Percentiles rank a stretch among this genome's conserved stretches.
These are phyloP conservation scores for Coniosporium tulheliwenetii DNA, from an alignment of 2,329 filamentous ascomycete genomes.

Conservation along the genomic window DNA sequence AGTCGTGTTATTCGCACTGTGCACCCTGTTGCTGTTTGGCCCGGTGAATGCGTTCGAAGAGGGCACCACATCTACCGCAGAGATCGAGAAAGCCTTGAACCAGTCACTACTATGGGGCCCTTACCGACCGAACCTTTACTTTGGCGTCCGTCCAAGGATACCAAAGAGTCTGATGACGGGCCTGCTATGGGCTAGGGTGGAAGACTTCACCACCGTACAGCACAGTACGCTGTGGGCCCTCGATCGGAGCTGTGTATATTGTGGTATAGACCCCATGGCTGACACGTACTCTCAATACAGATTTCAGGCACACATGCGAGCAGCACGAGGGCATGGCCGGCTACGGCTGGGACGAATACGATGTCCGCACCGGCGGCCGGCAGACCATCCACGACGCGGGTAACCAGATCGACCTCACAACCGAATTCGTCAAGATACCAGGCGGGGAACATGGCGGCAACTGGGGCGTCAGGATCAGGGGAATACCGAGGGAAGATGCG, in stretches of 20 bases:
- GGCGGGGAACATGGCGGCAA: constrained; percentile 74
- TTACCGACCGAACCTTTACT: constrained; percentile 87
- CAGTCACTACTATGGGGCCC: constrained; percentile 89
- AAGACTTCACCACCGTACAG: constrained; percentile 62
- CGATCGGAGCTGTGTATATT: not conserved
- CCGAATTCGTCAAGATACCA: constrained; percentile 84
- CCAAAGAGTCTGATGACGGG: constrained; percentile 70
- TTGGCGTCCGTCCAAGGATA: constrained; percentile 70
- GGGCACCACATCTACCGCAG: constrained; percentile 1
- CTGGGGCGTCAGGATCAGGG: constrained; percentile 83
- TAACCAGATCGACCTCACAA: constrained; percentile 81
- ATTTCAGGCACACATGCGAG: constrained; percentile 87
- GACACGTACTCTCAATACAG: constrained; percentile 27
- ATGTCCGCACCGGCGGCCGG: constrained; percentile 70
- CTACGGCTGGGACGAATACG: constrained; percentile 97
- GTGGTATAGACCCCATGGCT: constrained; percentile 4
- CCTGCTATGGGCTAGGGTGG: constrained; percentile 77
- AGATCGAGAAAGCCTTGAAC: constrained; percentile 41
- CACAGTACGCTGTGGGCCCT: constrained; percentile 36
- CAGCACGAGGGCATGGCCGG: constrained; percentile 87
- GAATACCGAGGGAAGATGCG: constrained; percentile 54
- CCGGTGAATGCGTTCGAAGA: no score
- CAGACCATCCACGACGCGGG: constrained; percentile 83
- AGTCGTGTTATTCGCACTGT: no score
- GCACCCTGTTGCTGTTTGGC: no score